Base-by-base conservation (phyloP, 2,329 filamentous ascomycete genomes). In the Sporothrix luriei region DNA sequence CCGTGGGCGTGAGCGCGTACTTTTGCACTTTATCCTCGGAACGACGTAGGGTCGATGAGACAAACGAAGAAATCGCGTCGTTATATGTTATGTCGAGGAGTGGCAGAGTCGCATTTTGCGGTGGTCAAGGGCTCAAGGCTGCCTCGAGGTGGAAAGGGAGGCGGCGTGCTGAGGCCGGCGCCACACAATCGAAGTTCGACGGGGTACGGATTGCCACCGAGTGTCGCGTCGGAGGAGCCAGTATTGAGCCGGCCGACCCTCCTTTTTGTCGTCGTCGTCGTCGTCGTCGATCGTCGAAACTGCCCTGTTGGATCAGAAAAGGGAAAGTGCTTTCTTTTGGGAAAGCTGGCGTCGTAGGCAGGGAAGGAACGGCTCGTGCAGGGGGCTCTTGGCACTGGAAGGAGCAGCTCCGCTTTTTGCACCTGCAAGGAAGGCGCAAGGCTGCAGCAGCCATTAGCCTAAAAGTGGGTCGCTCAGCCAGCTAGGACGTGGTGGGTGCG, bases 331-430 rank as follows among this genome's bases (percentile, higher is more conserved):
- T 48, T 48, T 48, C 46, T 48, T 48, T 48, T 2, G 16, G 46
- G 46, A 19, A 19, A n/a, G 38, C 21, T 46, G 57, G 57, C 38
- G 38, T 33, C 19, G 52, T 19, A 33, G 51, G 5, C 49, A 52
- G 52, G 57, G 59, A 46, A 38, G 61, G 61, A 26, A 65, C 43
- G 46, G 61, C 48, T 54, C 46, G 62, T 52, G 38, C 62, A 51
- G 46, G 64, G 64, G n/a, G 33, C 9, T 54, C 64, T 52, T 54
- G 64, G 64, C 49, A 21, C 29, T 52, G 49, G 49, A 40, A 66
- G 49, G 29, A 21, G 48, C 62, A 66, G 48, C 49, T 38, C 62
- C 46, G 62, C 40, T 48, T n/a, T 46, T 43, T 38, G 38, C 57
- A 38, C 11, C 59, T 46, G 59, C 59, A 46, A 48, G 57, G 38